phyloP scores from a whole-genome alignment of 2,329 filamentous ascomycete genomes.

The Fusarium lyarnte region DNA sequence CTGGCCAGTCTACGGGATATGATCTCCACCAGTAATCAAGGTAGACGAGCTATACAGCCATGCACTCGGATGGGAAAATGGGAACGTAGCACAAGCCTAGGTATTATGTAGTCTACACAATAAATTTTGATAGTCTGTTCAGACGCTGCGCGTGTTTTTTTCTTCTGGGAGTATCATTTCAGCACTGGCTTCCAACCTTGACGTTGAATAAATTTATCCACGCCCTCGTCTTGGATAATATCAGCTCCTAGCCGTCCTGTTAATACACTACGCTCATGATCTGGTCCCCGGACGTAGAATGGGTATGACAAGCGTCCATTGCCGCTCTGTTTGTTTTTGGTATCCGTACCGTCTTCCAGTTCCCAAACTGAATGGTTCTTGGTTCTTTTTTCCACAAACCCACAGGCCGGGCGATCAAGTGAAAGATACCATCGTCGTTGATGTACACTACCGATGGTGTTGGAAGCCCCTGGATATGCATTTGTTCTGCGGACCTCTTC shows the following conservation, averaged over 20 bases:
- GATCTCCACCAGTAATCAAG: slow-evolving; percentile 6
- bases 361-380: slow-evolving; percentile 24
- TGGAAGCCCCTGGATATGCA: slow-evolving; percentile 72
- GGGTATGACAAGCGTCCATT: slow-evolving; percentile 56
- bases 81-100: slow-evolving; percentile 11
- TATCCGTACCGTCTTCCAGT: background rate
- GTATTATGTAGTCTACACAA: slow-evolving; percentile 30
- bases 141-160: background rate
- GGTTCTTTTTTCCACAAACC: slow-evolving; percentile 58
- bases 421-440: slow-evolving; percentile 74
- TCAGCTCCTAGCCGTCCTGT: slow-evolving; percentile 69
- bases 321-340: background rate
- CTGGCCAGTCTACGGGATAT: slow-evolving; percentile 3
- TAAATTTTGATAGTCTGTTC: slow-evolving; percentile 6
- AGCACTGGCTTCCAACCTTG: slow-evolving; percentile 67
- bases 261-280: slow-evolving; percentile 71
- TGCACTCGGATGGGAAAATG: slow-evolving; percentile 7
- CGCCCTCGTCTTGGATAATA: slow-evolving; percentile 69
- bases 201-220: slow-evolving; percentile 64
- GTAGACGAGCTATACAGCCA: slow-evolving; percentile 29
- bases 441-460: slow-evolving; percentile 73
- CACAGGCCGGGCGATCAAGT: slow-evolving; percentile 67
- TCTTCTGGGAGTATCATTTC: slow-evolving; percentile 37
- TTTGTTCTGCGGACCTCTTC: slow-evolving; percentile 67
- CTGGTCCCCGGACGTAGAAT: slow-evolving; percentile 70